phyloP scores from a whole-genome alignment of 164 flowering plant genomes.

The Tetrastigma voinierianum region DNA sequence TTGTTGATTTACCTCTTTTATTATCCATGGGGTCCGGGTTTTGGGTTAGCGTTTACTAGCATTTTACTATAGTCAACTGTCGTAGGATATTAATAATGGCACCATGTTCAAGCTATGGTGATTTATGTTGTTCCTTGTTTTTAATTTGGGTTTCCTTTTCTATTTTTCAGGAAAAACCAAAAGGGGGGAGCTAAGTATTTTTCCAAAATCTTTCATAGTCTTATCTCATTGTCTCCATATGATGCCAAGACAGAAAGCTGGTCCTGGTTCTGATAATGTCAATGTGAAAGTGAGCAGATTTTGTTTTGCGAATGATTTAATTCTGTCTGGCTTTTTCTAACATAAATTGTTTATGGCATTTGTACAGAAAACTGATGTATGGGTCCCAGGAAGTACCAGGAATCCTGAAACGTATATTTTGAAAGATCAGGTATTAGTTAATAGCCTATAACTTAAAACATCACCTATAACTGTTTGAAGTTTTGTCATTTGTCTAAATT shows the following conservation, averaged over 20 bases:
- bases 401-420: constrained; percentile 79
- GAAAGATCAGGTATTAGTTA: constrained; percentile 77
- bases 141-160: background rate
- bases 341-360: background rate
- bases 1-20: no score
- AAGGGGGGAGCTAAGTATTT: constrained; percentile 90
- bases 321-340: no score
- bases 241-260: constrained; percentile 84
- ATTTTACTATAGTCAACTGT: no score
- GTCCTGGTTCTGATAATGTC: constrained; percentile 41
- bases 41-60: no score
- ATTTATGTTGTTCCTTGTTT: constrained; percentile 1
- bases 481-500: background rate
- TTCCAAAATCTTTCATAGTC: constrained; percentile 64
- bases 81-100: no score
- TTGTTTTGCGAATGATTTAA: background rate
- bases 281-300: constrained; percentile 32
- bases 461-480: background rate
- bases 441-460: no score
- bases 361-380: constrained; percentile 59
- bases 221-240: constrained; percentile 91
- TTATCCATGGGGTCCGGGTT: no score
- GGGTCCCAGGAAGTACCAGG: constrained; percentile 80
- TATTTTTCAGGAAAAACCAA: constrained; percentile 68
- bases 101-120: no score